phyloP scores from a whole-genome alignment of 2,329 filamentous ascomycete genomes.

The Pseudogymnoascus sp. region DNA sequence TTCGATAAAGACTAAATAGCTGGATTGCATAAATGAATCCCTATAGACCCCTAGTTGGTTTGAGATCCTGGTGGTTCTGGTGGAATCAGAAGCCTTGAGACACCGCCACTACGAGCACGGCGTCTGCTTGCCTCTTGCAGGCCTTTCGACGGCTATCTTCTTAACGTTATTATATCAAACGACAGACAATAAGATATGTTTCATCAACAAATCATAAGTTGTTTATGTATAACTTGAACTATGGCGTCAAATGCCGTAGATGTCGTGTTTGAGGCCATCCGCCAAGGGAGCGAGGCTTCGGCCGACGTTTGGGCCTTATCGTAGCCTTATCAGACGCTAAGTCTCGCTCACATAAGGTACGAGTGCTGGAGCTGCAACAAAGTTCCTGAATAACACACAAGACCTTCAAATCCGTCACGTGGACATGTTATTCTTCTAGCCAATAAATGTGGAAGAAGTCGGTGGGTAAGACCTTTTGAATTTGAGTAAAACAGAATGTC shows the following conservation, averaged over 20 bases:
- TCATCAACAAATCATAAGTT: neutral
- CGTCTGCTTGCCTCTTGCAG: neutral
- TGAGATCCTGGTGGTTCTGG: neutral
- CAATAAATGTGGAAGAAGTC: neutral
- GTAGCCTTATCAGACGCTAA: slow-evolving; percentile 5
- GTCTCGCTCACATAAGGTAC: neutral
- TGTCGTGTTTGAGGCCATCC: neutral
- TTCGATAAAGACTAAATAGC: neutral
- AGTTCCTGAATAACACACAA: neutral
- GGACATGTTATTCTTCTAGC: neutral
- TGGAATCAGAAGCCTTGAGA: neutral
- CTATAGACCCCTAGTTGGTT: neutral
- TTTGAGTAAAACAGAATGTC: slow-evolving; percentile 2
- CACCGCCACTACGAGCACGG: neutral
- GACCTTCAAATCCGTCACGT: neutral
- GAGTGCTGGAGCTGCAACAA: neutral
- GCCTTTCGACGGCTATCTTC: neutral
- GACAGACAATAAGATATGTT: neutral
- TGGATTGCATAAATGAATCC: neutral
- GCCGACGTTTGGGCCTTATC: slow-evolving; percentile 2
- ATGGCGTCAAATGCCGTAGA: neutral
- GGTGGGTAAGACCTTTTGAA: neutral
- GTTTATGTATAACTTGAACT: neutral
- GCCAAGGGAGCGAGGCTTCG: slow-evolving; percentile 6
- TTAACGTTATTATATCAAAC: neutral